Evolutionary conservation across 2,329 filamentous ascomycete species (phyloP).

Genomic region (Fusarium armeniacum): DNA sequence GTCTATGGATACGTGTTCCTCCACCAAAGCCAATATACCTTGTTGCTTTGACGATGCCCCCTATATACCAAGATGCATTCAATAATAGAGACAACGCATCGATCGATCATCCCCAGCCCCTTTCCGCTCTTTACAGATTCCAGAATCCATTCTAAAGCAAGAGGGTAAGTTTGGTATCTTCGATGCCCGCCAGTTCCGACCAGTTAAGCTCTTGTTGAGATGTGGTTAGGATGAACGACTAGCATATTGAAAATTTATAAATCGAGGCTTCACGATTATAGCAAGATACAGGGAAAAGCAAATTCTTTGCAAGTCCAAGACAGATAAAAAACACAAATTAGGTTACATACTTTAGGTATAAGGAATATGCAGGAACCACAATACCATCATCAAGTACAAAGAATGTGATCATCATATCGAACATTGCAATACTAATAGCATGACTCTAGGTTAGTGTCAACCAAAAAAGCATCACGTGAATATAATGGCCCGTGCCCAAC

Average conservation of each 20-base stretch:
- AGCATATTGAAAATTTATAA: no score
- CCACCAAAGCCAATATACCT: background rate
- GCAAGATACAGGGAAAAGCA: background rate
- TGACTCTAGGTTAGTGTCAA: slow-evolving; percentile 11
- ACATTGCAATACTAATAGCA: background rate
- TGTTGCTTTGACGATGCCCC: background rate
- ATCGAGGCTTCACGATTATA: background rate
- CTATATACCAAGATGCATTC: background rate
- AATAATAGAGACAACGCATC: background rate
- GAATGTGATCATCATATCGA: background rate
- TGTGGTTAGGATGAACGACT: background rate
- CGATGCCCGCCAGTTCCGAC: background rate
- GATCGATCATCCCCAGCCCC: background rate
- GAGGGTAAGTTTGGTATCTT: background rate
- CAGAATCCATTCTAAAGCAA: background rate
- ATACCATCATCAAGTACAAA: background rate
- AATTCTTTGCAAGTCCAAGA: background rate
- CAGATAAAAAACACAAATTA: background rate
- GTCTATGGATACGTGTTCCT: background rate
- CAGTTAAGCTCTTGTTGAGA: background rate
- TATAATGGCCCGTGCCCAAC: slow-evolving; percentile 36
- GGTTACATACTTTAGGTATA: no score
- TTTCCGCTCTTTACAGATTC: background rate
- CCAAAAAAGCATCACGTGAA: slow-evolving; percentile 38
- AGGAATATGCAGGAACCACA: background rate